Evolutionary conservation across 1,284 basidiomycete genomes (phyloP).

Genomic region (Pyrrhoderma lamaoense): DNA sequence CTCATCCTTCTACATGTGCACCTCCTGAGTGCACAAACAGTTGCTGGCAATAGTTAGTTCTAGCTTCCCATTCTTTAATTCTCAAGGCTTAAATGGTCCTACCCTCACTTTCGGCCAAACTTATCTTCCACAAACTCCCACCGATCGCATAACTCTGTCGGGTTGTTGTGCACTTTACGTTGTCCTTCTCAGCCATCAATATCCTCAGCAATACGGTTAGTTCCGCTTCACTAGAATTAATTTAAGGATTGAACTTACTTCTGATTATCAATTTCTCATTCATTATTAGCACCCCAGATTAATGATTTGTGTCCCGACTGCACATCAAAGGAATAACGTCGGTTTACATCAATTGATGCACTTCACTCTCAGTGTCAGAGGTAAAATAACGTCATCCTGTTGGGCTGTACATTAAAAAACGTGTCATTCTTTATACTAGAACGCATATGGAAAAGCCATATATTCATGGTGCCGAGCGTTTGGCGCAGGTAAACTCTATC

Average conservation of each 20-base stretch:
- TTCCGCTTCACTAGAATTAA: not conserved
- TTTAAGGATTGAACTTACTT: not conserved
- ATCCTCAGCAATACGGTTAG: slow-evolving; percentile 59
- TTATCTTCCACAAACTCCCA: too few relatives aligned
- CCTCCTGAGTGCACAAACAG: slow-evolving; percentile 45
- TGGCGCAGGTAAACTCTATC: too few relatives aligned
- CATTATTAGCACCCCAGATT: slow-evolving; percentile 37
- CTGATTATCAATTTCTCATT: slow-evolving; percentile 15
- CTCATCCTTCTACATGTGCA: slow-evolving; percentile 43
- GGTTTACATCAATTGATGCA: too few relatives aligned
- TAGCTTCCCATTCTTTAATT: not conserved
- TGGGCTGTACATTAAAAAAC: too few relatives aligned
- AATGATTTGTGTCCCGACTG: slow-evolving; percentile 37
- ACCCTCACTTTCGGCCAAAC: not conserved
- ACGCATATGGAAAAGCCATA: too few relatives aligned
- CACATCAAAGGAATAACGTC: not conserved
- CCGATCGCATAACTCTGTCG: too few relatives aligned
- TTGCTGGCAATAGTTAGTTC: slow-evolving; percentile 68
- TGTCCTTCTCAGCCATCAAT: slow-evolving; percentile 43
- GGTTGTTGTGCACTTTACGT: too few relatives aligned
- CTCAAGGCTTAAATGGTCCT: not conserved
- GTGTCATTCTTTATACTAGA: too few relatives aligned
- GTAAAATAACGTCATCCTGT: too few relatives aligned
- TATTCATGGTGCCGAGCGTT: too few relatives aligned
- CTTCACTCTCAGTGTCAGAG: too few relatives aligned